phyloP scores from a whole-genome alignment of 192 early-diverging fungal genomes.

The Gigaspora rosea region DNA sequence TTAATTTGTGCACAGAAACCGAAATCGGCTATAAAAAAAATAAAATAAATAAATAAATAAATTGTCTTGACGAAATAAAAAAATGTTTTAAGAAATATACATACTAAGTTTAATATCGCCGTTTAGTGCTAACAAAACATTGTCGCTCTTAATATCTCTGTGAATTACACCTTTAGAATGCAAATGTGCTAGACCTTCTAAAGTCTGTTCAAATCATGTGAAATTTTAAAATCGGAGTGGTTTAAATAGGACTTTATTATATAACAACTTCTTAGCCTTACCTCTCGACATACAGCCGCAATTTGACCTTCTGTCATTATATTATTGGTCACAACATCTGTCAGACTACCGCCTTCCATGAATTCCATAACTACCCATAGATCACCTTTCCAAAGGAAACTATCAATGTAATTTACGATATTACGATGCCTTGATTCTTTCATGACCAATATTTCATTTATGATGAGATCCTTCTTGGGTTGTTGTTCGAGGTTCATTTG shows the following conservation, averaged over 20 bases:
- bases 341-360: slow-evolving; percentile 87
- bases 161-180: slow-evolving; percentile 78
- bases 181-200: slow-evolving; percentile 72
- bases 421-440: slow-evolving; percentile 78
- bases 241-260: not conserved
- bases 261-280: slow-evolving; percentile 31
- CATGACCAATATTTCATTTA: slow-evolving; percentile 92
- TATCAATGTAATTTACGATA: slow-evolving; percentile 85
- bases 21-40: slow-evolving; percentile 69
- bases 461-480: slow-evolving; percentile 95
- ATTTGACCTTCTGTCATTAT: slow-evolving; percentile 83
- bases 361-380: slow-evolving; percentile 93
- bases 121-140: slow-evolving; percentile 68
- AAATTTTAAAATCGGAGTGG: slow-evolving; percentile 1
- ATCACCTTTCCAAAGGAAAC: slow-evolving; percentile 74
- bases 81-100: slow-evolving; percentile 8
- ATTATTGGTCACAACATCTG: slow-evolving; percentile 78
- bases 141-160: slow-evolving; percentile 88
- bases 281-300: slow-evolving; percentile 74
- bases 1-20: slow-evolving; percentile 84
- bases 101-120: slow-evolving; percentile 74
- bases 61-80: slow-evolving; percentile 4
- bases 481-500: slow-evolving; percentile 96
- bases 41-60: not conserved
- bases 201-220: slow-evolving; percentile 47